phyloP scores from a whole-genome alignment of 352 stramenopile genomes.

The Phytophthora pini region DNA sequence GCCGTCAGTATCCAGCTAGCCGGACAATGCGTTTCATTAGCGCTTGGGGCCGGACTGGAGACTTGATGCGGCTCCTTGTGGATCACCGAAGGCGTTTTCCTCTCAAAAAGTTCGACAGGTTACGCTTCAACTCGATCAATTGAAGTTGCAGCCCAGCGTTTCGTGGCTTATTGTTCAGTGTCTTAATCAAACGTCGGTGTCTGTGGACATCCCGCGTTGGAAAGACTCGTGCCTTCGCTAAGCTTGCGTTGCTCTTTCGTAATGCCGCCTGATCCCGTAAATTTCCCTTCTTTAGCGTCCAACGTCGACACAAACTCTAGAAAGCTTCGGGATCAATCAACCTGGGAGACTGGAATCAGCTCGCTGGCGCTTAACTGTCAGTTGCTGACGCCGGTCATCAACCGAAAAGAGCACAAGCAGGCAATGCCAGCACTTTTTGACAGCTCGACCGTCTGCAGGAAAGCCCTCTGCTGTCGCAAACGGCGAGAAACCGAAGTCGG shows the following conservation, averaged over 20 bases:
- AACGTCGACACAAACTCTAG: neutral
- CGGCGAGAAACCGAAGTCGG: conserved; percentile 17
- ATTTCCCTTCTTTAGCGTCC: neutral
- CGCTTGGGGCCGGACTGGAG: neutral
- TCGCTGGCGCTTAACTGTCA: conserved; percentile 4
- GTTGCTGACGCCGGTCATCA: neutral
- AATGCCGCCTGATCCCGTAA: neutral
- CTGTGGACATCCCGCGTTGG: neutral
- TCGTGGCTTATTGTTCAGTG: neutral
- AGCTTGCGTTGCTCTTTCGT: neutral
- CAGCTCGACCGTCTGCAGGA: neutral
- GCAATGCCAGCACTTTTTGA: neutral
- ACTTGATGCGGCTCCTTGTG: neutral
- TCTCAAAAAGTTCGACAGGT: conserved; percentile 1
- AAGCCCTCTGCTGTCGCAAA: neutral
- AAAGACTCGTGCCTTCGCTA: neutral
- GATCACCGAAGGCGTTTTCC: conserved; percentile 2
- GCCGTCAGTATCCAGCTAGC: conserved; percentile 3
- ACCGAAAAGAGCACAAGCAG: neutral
- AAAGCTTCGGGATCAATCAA: conserved; percentile 4
- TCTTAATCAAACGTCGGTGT: neutral
- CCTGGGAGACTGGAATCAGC: conserved; percentile 9
- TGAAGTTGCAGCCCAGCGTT: conserved; percentile 7
- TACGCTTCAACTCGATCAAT: conserved; percentile 9
- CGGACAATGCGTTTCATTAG: conserved; percentile 13